phyloP scores from a whole-genome alignment of 768 basidiomycete species.

The Pleurotus tuber-regium region DNA sequence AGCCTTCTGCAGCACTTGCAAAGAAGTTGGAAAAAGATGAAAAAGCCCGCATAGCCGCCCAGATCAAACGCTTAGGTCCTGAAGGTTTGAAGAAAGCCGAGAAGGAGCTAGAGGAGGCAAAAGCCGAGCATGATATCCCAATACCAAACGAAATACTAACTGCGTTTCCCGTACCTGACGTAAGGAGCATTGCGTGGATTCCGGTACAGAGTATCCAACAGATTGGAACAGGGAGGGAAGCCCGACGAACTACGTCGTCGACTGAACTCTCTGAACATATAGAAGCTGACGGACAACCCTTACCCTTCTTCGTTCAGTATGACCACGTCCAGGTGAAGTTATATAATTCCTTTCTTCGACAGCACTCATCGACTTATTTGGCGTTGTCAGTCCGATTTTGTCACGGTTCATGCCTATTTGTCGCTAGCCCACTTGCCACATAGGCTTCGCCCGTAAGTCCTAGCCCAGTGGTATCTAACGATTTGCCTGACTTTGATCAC shows the following conservation, averaged over 20 bases:
- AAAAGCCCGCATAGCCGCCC: slow-evolving; percentile 69
- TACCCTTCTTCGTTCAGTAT: slow-evolving; percentile 92
- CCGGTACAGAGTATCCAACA: slow-evolving; percentile 67
- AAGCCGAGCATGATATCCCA: slow-evolving; percentile 78
- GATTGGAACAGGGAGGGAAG: slow-evolving; percentile 45
- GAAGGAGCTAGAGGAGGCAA: slow-evolving; percentile 73
- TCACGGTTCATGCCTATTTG: slow-evolving; percentile 75
- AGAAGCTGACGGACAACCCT: slow-evolving; percentile 56
- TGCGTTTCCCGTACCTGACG: slow-evolving; percentile 87
- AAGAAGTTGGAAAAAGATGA: slow-evolving; percentile 80
- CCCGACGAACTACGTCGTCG: slow-evolving; percentile 21
- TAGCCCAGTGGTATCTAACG: too few relatives aligned
- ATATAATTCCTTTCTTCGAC: not conserved
- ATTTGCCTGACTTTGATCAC: slow-evolving; percentile 9
- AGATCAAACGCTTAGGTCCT: slow-evolving; percentile 69
- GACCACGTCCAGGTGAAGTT: slow-evolving; percentile 80
- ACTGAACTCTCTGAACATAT: slow-evolving; percentile 60
- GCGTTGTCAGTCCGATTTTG: slow-evolving; percentile 79
- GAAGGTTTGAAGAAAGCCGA: slow-evolving; percentile 75
- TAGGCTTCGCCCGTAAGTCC: slow-evolving; percentile 69
- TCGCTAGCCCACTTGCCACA: slow-evolving; percentile 73
- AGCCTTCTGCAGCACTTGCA: slow-evolving; percentile 82
- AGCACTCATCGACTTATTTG: slow-evolving; percentile 6
- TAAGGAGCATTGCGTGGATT: slow-evolving; percentile 92
- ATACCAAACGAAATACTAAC: slow-evolving; percentile 82